Evolutionary conservation across 2,329 filamentous ascomycete species (phyloP).

Genomic region (Pseudogymnoascus sp.): DNA sequence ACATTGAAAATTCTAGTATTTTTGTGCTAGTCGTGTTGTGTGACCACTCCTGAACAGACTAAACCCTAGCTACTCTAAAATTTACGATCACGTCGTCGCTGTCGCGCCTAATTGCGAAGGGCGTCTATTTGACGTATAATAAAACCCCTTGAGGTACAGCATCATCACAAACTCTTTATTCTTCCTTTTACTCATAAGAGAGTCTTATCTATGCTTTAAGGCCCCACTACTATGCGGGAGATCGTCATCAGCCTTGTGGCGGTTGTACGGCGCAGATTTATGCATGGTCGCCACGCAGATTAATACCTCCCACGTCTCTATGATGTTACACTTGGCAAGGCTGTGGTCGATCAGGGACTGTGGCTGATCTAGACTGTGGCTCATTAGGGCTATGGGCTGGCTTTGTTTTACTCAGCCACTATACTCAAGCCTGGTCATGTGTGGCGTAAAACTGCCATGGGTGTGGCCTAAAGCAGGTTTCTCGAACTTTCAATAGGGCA

Average conservation of each 20-base stretch:
- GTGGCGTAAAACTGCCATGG: no score
- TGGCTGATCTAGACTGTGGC: background rate
- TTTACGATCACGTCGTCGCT: conserved; percentile 12
- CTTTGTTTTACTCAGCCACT: background rate
- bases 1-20: background rate
- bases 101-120: conserved; percentile 12
- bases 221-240: no score
- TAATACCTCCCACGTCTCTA: background rate
- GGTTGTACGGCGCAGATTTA: no score
- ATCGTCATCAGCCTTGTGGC: no score
- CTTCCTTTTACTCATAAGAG: no score
- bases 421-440: background rate
- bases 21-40: background rate
- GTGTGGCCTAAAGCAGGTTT: background rate
- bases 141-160: background rate
- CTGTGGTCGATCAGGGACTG: background rate
- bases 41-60: conserved; percentile 8
- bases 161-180: no score
- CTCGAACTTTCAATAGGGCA: no score
- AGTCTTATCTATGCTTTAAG: no score
- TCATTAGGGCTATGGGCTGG: background rate
- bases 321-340: background rate
- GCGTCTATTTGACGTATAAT: conserved; percentile 13
- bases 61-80: conserved; percentile 13
- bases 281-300: background rate